Evolutionary conservation across 192 early-diverging fungal species (phyloP).

Genomic region (Gonapodya prolifera): DNA sequence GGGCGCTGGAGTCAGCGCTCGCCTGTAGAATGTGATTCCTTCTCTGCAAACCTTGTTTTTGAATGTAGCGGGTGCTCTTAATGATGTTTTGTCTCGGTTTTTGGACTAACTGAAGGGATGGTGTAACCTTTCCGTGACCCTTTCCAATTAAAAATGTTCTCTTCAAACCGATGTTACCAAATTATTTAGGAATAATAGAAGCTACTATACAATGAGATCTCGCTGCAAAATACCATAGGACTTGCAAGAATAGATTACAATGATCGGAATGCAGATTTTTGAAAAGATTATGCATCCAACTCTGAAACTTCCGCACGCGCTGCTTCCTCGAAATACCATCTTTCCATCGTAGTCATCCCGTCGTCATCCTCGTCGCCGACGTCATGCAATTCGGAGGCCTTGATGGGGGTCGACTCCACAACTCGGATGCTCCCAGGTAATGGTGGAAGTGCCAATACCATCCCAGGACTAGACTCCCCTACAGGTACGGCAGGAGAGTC

Average conservation of each 20-base stretch:
- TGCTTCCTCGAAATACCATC: neutral
- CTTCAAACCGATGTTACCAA: too few species aligned
- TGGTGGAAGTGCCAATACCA: neutral
- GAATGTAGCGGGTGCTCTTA: too few species aligned
- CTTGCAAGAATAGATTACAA: too few species aligned
- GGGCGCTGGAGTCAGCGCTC: neutral
- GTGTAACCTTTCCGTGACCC: too few species aligned
- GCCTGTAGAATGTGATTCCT: neutral
- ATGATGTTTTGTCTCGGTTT: too few species aligned
- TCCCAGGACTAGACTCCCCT: neutral
- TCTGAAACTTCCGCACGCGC: neutral
- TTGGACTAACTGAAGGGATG: too few species aligned
- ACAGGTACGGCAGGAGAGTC: neutral
- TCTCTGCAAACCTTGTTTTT: too few species aligned
- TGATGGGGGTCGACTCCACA: neutral
- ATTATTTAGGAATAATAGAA: too few species aligned
- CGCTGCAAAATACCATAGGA: too few species aligned
- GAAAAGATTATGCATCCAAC: neutral
- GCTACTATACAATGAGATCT: too few species aligned
- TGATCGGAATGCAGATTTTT: too few species aligned
- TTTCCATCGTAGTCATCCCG: neutral
- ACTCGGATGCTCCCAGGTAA: neutral
- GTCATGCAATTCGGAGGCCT: neutral
- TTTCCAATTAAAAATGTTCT: too few species aligned
- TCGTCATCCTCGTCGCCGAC: neutral